phyloP scores from a whole-genome alignment of 2,329 filamentous ascomycete species.

The Pestalotiopsis sp. region DNA sequence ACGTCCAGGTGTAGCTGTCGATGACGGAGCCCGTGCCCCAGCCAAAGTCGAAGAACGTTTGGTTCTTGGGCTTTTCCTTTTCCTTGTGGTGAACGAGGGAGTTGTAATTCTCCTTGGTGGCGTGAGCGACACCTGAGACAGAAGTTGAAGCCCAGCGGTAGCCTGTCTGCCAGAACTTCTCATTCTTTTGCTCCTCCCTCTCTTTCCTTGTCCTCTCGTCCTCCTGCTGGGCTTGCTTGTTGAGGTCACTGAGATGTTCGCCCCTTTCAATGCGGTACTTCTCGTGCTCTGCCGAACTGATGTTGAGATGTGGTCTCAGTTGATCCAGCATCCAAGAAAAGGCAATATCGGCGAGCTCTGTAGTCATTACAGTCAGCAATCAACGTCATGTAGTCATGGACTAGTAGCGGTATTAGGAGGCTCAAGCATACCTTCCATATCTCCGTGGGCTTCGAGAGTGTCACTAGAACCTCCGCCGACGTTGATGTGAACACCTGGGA shows the following conservation, averaged over 20 bases:
- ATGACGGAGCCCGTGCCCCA: slow-evolving; percentile 19
- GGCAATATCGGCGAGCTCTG: background rate
- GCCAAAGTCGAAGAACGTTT: slow-evolving; percentile 5
- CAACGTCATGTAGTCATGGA: background rate
- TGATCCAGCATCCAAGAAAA: background rate
- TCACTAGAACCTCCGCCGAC: slow-evolving; percentile 48
- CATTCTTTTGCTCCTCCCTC: background rate
- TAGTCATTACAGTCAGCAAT: background rate
- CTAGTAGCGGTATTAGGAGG: no score
- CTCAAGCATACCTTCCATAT: slow-evolving; percentile 15
- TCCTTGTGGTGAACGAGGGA: background rate
- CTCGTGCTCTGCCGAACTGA: background rate
- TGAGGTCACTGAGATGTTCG: background rate
- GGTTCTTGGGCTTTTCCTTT: background rate
- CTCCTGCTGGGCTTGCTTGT: background rate
- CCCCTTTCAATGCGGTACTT: background rate
- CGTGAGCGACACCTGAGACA: background rate
- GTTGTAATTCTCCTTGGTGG: background rate
- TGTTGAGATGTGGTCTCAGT: background rate
- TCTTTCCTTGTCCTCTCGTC: background rate
- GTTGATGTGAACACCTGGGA: slow-evolving; percentile 55
- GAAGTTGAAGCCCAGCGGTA: background rate
- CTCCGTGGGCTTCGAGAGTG: slow-evolving; percentile 18
- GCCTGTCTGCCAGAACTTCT: background rate
- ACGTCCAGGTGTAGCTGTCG: slow-evolving; percentile 13